Conservation (phyloP, 495 filamentous ascomycete genomes). For the Cercophora sp. region DNA sequence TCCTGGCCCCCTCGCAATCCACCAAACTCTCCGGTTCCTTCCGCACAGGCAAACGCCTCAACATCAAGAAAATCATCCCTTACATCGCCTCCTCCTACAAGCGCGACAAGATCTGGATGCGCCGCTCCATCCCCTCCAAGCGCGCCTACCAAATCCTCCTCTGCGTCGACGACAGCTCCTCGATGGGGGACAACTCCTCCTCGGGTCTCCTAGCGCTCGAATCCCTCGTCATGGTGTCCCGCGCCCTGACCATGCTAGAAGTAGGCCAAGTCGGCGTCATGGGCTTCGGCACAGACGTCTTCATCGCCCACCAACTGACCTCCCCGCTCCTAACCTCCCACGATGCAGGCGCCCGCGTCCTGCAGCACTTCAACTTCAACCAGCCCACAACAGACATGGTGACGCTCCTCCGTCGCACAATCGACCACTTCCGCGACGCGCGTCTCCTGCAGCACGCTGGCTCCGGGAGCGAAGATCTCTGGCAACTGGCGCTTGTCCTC, state of each 20-base stretch:
- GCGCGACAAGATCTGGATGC: constrained; percentile 99
- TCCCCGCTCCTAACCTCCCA: constrained; percentile 69
- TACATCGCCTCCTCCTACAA: constrained; percentile 98
- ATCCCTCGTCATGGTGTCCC: constrained; percentile 82
- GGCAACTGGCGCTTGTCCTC: constrained; percentile 91
- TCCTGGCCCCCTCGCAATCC: constrained; percentile 88
- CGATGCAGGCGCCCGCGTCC: constrained; percentile 75
- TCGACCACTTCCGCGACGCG: constrained; percentile 77
- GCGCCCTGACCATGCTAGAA: constrained; percentile 84
- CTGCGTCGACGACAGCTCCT: constrained; percentile 91
- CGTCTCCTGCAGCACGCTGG: constrained; percentile 51
- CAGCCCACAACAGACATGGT: constrained; percentile 81
- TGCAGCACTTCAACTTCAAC: constrained; percentile 81
- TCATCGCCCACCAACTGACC: constrained; percentile 85
- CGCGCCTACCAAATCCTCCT: constrained; percentile 95
- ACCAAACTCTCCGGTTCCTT: constrained; percentile 97
- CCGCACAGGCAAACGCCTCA: constrained; percentile 95
- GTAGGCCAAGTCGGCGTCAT: constrained; percentile 85
- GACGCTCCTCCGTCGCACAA: constrained; percentile 68
- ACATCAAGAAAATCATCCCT: constrained; percentile 98
- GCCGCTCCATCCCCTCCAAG: constrained; percentile 83
- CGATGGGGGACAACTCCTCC: constrained; percentile 76
- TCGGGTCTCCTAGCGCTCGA: constrained; percentile 71
- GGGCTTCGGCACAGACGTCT: constrained; percentile 80
- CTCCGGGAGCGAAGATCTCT: constrained; percentile 71